phyloP scores from a whole-genome alignment of 2,329 filamentous ascomycete species.

The Aureobasidium leucospermi region DNA sequence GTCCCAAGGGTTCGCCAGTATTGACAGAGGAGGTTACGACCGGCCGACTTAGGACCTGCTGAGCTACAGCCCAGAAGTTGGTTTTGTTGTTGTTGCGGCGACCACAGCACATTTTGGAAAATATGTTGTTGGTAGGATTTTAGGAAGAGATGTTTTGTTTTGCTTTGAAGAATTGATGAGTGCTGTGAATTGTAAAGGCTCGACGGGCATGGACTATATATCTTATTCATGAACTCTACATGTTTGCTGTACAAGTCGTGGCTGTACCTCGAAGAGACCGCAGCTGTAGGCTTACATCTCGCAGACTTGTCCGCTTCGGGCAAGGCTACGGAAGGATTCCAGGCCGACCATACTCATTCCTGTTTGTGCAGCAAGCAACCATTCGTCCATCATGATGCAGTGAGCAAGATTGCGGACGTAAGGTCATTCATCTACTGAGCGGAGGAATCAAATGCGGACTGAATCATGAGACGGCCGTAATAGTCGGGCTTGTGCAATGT shows the following conservation, averaged over 20 bases:
- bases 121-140: neutral
- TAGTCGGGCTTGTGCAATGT: neutral
- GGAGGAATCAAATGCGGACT: neutral
- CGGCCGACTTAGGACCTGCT: neutral
- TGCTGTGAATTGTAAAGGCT: neutral
- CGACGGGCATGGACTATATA: neutral
- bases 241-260: neutral
- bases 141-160: neutral
- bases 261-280: neutral
- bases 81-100: neutral
- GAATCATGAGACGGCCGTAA: neutral
- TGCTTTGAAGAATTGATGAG: neutral
- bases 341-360: neutral
- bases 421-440: neutral
- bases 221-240: neutral
- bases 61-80: neutral
- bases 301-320: neutral
- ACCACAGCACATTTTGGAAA: neutral
- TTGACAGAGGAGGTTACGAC: neutral
- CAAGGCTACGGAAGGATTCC: neutral
- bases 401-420: neutral
- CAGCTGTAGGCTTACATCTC: neutral
- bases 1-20: neutral
- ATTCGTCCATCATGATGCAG: neutral
- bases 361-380: neutral